These are phyloP conservation scores for Kodamaea anthophila DNA, from an alignment of 1,139 yeast genomes.

Conservation along the genomic window DNA sequence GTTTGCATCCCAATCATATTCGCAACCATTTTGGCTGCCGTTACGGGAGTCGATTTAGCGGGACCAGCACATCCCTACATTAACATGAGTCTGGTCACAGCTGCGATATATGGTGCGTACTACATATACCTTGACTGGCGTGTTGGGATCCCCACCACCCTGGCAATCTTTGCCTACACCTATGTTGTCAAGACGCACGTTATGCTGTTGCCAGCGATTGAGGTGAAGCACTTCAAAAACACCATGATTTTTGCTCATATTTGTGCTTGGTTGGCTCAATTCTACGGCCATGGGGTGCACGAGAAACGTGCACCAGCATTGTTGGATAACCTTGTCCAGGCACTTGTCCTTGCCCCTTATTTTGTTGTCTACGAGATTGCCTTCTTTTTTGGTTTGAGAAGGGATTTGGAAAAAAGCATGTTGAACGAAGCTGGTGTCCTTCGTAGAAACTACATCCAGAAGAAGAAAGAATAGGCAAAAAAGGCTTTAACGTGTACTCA, in stretches of 20 bases:
- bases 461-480: constrained; percentile 6
- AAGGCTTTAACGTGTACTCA: no score
- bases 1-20: constrained; percentile 76
- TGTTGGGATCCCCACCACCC: constrained; percentile 34
- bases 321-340: constrained; percentile 74
- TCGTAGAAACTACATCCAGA: constrained; percentile 19
- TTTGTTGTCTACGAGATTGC: constrained; percentile 78
- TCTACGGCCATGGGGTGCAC: constrained; percentile 79
- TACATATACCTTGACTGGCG: constrained; percentile 39
- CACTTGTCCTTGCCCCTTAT: constrained; percentile 84
- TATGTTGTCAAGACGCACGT: constrained; percentile 28
- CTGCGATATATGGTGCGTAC: constrained; percentile 33
- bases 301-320: constrained; percentile 87
- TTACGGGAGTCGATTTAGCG: constrained; percentile 18
- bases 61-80: constrained; percentile 24
- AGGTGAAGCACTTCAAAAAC: constrained; percentile 6
- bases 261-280: constrained; percentile 76
- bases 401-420: constrained; percentile 49
- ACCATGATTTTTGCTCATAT: constrained; percentile 36
- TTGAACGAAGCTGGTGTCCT: constrained; percentile 43
- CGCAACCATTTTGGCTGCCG: constrained; percentile 43
- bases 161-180: constrained; percentile 33
- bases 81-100: constrained; percentile 33
- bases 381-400: constrained; percentile 57
- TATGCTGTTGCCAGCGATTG: constrained; percentile 13